Evolutionary conservation across 2,329 filamentous ascomycete genomes (phyloP).

Genomic region (Xylariaceae sp.): DNA sequence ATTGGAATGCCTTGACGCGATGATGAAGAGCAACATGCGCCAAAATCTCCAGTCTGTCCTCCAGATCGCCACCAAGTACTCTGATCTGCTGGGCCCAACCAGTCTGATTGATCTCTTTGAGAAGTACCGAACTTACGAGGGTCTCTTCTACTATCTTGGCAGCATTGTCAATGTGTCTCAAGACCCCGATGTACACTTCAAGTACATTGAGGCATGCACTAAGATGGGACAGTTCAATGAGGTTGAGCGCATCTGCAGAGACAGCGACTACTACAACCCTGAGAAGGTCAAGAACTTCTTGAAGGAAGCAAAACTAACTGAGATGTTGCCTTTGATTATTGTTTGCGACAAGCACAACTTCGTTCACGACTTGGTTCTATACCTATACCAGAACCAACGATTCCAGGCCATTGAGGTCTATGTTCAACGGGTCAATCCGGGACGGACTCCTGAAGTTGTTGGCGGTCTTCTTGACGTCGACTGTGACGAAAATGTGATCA

Average conservation of each 20-base stretch:
- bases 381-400: constrained; percentile 97
- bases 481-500: constrained; percentile 95
- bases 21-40: constrained; percentile 94
- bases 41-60: constrained; percentile 94
- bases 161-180: constrained; percentile 97
- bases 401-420: constrained; percentile 99
- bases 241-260: constrained; percentile 93
- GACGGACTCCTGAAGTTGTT: constrained; percentile 84
- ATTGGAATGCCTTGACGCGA: constrained; percentile 87
- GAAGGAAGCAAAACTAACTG: constrained; percentile 86
- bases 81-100: constrained; percentile 83
- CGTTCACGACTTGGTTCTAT: constrained; percentile 91
- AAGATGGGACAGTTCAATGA: constrained; percentile 91
- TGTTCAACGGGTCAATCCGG: constrained; percentile 92
- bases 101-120: constrained; percentile 90
- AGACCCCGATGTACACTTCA: constrained; percentile 94
- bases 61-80: constrained; percentile 96
- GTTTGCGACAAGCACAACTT: constrained; percentile 99
- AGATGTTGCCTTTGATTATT: constrained; percentile 94
- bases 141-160: constrained; percentile 95
- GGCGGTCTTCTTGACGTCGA: constrained; percentile 93
- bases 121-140: constrained; percentile 95
- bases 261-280: constrained; percentile 82
- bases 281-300: constrained; percentile 99
- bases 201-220: constrained; percentile 97